A percentile compares a stretch with the other conserved stretches of the same genome.
These are phyloP conservation scores for Termitomyces sp. DNA, from an alignment of 768 basidiomycete genomes.

Conservation along the genomic window DNA sequence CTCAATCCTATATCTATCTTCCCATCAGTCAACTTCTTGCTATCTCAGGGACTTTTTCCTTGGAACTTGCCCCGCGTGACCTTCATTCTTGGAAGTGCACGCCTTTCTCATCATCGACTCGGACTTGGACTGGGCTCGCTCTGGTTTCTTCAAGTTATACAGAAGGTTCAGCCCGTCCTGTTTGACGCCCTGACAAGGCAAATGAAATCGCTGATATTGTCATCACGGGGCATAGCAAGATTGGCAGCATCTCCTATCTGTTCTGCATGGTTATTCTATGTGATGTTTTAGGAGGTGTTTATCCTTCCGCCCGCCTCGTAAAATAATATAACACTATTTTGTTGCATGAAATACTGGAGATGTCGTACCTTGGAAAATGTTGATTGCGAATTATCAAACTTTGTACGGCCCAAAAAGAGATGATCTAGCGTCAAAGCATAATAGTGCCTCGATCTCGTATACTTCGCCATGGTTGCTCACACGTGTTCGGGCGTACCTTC, in stretches of 20 bases:
- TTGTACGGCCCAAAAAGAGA: conserved; percentile 27
- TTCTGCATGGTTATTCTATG: conserved; percentile 43
- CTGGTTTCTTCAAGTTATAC: conserved; percentile 53
- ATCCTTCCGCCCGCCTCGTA: conserved; percentile 21
- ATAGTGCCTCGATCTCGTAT: neutral
- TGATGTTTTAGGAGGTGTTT: conserved; percentile 8
- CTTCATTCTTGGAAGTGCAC: conserved; percentile 32
- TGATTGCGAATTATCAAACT: conserved; percentile 5
- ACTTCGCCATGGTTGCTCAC: neutral
- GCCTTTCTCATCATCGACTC: conserved; percentile 31
- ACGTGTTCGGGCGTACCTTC: conserved; percentile 20
- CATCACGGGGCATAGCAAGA: conserved; percentile 56
- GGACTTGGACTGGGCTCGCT: conserved; percentile 30
- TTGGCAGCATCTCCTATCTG: conserved; percentile 46
- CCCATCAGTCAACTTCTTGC: conserved; percentile 40
- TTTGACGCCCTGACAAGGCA: conserved; percentile 29
- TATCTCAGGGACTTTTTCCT: conserved; percentile 43
- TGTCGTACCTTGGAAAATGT: conserved; percentile 35
- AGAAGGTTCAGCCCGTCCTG: conserved; percentile 30
- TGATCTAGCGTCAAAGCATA: conserved; percentile 11
- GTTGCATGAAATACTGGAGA: conserved; percentile 50
- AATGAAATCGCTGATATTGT: conserved; percentile 37
- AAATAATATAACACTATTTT: conserved; percentile 39
- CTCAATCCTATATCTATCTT: conserved; percentile 40
- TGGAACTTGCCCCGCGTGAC: conserved; percentile 43